Base-by-base conservation (phyloP, 306 rosid species). In the Medicago arabica region DNA sequence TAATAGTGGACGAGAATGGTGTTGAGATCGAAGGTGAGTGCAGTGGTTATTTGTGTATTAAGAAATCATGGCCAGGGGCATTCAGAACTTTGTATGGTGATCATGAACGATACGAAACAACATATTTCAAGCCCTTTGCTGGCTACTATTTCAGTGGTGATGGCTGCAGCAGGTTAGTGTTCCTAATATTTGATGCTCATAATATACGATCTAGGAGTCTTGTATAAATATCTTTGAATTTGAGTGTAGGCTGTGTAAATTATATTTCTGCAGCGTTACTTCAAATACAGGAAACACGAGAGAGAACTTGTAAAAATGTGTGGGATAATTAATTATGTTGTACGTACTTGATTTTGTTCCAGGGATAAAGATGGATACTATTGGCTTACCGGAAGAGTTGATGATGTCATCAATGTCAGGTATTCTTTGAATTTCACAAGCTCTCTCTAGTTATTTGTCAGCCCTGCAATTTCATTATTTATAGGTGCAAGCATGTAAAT, bases 381-480 rank as follows among this genome's bases (percentile, higher is more conserved):
- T 67, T 96, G 99, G 99, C 98, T 96, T 55, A 96, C 99, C 10
- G 99, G 99, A 86, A 89, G 99, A 84, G 99, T 96, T 83, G 98
- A 96, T 14, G 99, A 96, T 77, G 99, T 96, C 77, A 96, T 96
- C 82, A 96, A 96, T 83, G 99, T 96, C 71, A 92, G 98, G 98
- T 92, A 86, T 65, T 67, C 74, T 62, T 76, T 59, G 69, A 65
- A 59, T 67, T 76, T 18, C 34, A 6, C 55, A 43, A 53, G 28
- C 57, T 40, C 46, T 67, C 67, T 19, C 18, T 63, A 9, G 16
- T 34, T 77, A 54, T 62, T 43, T 61, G 28, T 38, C 55, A 34
- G 18, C 49, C 54, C 57, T 71, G 36, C 60, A 65, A 5, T 51
- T 38, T 59, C 41, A 39, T 65, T 38, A 39, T 64, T 47, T 43